These are phyloP conservation scores for Serendipita sp. DNA, from an alignment of 1,284 basidiomycete species.

Conservation along the genomic window DNA sequence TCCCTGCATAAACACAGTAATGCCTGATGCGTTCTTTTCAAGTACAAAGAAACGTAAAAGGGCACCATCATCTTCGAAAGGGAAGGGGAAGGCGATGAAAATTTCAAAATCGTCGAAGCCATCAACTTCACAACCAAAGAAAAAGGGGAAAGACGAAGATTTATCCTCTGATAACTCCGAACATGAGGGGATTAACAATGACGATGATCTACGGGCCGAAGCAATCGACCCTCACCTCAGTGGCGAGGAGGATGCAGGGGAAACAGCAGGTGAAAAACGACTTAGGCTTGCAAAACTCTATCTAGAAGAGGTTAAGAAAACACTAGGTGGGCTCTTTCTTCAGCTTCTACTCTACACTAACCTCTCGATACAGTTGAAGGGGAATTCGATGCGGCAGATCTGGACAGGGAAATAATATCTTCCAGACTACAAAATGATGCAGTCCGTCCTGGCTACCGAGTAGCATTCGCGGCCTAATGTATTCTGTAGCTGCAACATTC, in stretches of 20 bases:
- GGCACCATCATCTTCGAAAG: slow-evolving; percentile 33
- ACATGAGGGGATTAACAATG: slow-evolving; percentile 47
- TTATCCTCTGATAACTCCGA: slow-evolving; percentile 47
- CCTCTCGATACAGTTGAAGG: slow-evolving; percentile 41
- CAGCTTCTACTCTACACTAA: slow-evolving; percentile 2
- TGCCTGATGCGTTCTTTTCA: slow-evolving; percentile 76
- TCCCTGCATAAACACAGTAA: slow-evolving; percentile 27
- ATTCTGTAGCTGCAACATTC: slow-evolving; percentile 45
- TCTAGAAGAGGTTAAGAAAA: slow-evolving; percentile 70
- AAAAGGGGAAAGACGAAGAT: slow-evolving; percentile 48
- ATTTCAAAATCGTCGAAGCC: slow-evolving; percentile 21
- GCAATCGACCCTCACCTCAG: slow-evolving; percentile 42
- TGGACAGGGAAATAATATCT: slow-evolving; percentile 85
- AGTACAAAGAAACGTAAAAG: slow-evolving; percentile 55
- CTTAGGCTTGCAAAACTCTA: slow-evolving; percentile 84
- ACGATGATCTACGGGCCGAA: slow-evolving; percentile 56
- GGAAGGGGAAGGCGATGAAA: slow-evolving; percentile 21
- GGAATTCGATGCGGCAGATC: slow-evolving; percentile 85
- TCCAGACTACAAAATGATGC: slow-evolving; percentile 82
- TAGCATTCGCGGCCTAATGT: background rate
- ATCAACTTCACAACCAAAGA: slow-evolving; percentile 6
- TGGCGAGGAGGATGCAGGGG: slow-evolving; percentile 68
- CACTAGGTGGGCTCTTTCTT: slow-evolving; percentile 40
- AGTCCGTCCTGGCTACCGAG: slow-evolving; percentile 21
- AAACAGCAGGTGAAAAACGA: slow-evolving; percentile 91